phyloP scores from a whole-genome alignment of 768 basidiomycete genomes.

The Phlegmacium glaucopus region DNA sequence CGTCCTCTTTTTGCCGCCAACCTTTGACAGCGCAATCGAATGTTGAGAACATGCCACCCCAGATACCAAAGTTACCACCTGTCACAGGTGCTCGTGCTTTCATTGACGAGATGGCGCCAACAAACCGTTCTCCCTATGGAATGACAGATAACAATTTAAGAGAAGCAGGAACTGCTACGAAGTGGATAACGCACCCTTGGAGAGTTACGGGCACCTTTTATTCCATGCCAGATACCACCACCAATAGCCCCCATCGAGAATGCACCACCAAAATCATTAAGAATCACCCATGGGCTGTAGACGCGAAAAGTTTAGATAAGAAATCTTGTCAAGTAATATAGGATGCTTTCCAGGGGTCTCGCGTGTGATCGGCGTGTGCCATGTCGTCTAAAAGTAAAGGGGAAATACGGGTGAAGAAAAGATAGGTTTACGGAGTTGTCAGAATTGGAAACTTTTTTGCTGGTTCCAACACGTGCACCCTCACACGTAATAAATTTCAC shows the following conservation, averaged over 20 bases:
- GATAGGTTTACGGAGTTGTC: slow-evolving; percentile 1
- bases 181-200: slow-evolving; percentile 63
- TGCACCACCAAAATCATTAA: slow-evolving; percentile 97
- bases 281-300: slow-evolving; percentile 92
- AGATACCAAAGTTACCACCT: slow-evolving; percentile 94
- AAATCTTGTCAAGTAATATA: background rate
- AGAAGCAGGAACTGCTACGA: background rate
- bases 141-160: slow-evolving; percentile 9
- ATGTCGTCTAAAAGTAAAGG: slow-evolving; percentile 10
- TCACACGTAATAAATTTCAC: slow-evolving; percentile 15
- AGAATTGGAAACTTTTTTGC: slow-evolving; percentile 31
- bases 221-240: slow-evolving; percentile 98
- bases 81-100: slow-evolving; percentile 98
- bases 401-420: slow-evolving; percentile 7
- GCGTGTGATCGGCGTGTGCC: slow-evolving; percentile 25
- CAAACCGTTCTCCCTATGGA: slow-evolving; percentile 83
- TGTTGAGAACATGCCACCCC: slow-evolving; percentile 98
- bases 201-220: slow-evolving; percentile 96
- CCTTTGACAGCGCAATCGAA: slow-evolving; percentile 99
- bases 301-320: slow-evolving; percentile 5
- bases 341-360: slow-evolving; percentile 23
- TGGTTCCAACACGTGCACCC: slow-evolving; percentile 24
- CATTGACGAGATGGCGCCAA: slow-evolving; percentile 93
- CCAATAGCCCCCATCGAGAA: slow-evolving; percentile 98
- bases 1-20: slow-evolving; percentile 94